These are phyloP conservation scores for Pseudonitzschia multiseries DNA, from an alignment of 108 stramenopile species.

Conservation along the genomic window DNA sequence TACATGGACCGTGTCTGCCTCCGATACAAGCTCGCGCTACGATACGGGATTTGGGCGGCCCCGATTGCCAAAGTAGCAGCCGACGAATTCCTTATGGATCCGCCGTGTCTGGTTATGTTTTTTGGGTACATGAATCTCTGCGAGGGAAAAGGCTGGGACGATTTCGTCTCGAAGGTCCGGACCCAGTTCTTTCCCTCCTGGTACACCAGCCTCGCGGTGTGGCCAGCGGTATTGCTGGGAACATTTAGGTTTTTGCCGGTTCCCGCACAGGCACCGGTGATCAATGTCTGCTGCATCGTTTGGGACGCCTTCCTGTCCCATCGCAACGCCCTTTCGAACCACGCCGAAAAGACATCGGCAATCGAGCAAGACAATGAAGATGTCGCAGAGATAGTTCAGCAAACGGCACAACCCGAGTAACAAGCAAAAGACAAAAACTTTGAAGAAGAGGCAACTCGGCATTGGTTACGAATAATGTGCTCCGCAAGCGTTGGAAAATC, in stretches of 20 bases:
- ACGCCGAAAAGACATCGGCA: not conserved
- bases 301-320: slow-evolving; percentile 33
- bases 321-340: slow-evolving; percentile 24
- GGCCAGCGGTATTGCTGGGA: slow-evolving; percentile 30
- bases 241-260: slow-evolving; percentile 28
- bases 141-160: slow-evolving; percentile 16
- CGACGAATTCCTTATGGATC: slow-evolving; percentile 32
- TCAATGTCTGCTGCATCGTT: slow-evolving; percentile 25
- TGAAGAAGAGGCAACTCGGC: too few species aligned
- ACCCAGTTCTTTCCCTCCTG: slow-evolving; percentile 25
- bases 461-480: too few species aligned
- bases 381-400: too few species aligned
- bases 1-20: slow-evolving; percentile 17
- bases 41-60: slow-evolving; percentile 23
- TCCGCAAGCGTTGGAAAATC: too few species aligned
- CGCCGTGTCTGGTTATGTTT: slow-evolving; percentile 18
- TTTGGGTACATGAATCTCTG: slow-evolving; percentile 34
- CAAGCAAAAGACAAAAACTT: too few species aligned
- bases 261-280: slow-evolving; percentile 27
- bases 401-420: too few species aligned
- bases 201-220: slow-evolving; percentile 16
- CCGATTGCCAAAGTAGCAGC: slow-evolving; percentile 22
- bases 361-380: too few species aligned
- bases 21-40: not conserved
- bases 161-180: slow-evolving; percentile 8